phyloP scores from a whole-genome alignment of 768 basidiomycete species.

The Mycena capillaripes region DNA sequence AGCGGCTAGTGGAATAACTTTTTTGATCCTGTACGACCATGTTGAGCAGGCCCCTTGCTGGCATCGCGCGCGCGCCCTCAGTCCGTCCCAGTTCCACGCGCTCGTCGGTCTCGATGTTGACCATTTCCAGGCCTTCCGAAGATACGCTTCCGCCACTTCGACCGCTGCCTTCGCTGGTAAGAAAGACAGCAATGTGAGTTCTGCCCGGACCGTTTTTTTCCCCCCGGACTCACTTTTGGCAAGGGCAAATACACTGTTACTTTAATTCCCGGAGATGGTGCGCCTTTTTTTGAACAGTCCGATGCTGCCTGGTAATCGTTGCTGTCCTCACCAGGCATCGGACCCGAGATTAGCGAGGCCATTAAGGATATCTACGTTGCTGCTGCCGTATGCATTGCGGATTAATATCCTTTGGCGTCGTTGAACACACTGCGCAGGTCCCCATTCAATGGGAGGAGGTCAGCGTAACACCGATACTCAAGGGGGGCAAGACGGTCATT shows the following conservation, averaged over 20 bases:
- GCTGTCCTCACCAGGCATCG: conserved; percentile 78
- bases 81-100: conserved; percentile 50
- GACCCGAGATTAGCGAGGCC: conserved; percentile 97
- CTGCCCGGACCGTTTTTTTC: not conserved
- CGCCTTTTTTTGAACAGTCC: conserved; percentile 40
- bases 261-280: conserved; percentile 96
- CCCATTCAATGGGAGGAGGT: conserved; percentile 99
- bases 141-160: conserved; percentile 83
- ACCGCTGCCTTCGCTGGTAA: conserved; percentile 93
- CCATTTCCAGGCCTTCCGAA: conserved; percentile 62
- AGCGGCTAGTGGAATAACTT: conserved; percentile 20
- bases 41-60: conserved; percentile 71
- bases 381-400: conserved; percentile 72
- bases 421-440: conserved; percentile 67
- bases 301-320: conserved; percentile 26
- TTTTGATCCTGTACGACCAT: conserved; percentile 56
- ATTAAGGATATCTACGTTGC: conserved; percentile 94
- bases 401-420: not conserved
- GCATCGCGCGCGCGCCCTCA: conserved; percentile 66
- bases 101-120: conserved; percentile 30
- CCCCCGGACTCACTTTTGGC: conserved; percentile 3
- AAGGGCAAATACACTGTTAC: conserved; percentile 98
- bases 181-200: conserved; percentile 87
- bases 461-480: conserved; percentile 93
- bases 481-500: conserved; percentile 97